Evolutionary conservation across 345 rosid species (phyloP), one percentile per base, ranked within the genome.

Genomic region (Crucihimalaya himalaica): DNA sequence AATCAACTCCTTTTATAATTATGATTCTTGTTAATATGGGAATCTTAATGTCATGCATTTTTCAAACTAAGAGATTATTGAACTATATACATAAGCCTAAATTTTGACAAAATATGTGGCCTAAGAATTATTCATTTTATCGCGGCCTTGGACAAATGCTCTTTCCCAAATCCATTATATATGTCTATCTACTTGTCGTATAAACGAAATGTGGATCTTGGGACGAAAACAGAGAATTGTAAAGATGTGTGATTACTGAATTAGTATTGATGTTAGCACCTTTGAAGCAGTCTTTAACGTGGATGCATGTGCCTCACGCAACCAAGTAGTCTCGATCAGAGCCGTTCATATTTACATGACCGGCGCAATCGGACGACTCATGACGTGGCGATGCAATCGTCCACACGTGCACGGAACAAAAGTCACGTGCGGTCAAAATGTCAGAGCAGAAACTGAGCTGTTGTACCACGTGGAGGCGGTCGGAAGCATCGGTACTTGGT

Each of bases 401-500:
- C 68, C 74, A 76, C 74, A 69, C 71, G 75, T 76, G 79, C 70
- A 69, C 11, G 42, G 12, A 34, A 51, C 56, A 53, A 76, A 39
- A 62, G 70, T 76, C 75, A 76, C 70, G 79, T 76, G 75, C 79
- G 75, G 71, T 76, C 71, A 69, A 76, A 69, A 25, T 69, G 58
- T 62, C 56, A 76, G 70, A 45, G 70, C 74, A 68, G 70, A 69
- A 43, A 32, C 70, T 69, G 69, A 68, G 75, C 70, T 75, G 70
- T 69, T 45, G 19, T 15, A 62, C 70, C 74, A 69, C 79, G 79
- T 76, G 70, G 65, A 61, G 5, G 40, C 32, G 27, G 79, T 75
- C 79, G 70, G 79, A 69, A 43, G 74, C 79, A 62, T 75, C 74
- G 79, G 79, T 75, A 75, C 79, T 75, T 75, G 79, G 6, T 54